Conservation (phyloP, 345 rosid species). For the Mallotus nudiflorus region DNA sequence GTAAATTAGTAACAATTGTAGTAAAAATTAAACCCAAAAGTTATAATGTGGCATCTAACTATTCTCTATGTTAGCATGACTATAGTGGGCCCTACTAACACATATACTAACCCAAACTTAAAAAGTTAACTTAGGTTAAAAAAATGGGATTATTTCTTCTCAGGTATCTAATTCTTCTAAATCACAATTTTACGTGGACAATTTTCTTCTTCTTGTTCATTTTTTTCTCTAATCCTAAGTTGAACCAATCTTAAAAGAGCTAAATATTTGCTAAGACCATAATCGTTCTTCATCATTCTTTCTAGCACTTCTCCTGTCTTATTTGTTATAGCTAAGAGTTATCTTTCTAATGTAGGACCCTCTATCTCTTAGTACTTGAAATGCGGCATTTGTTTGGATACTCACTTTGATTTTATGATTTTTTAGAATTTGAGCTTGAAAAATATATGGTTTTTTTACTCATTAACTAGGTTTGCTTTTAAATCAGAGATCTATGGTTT, state of each 20-base stretch:
- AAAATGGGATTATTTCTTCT: too few species aligned
- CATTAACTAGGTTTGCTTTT: conserved; percentile 14
- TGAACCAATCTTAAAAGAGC: conserved; percentile 69
- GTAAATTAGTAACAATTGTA: too few species aligned
- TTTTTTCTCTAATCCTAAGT: conserved; percentile 65
- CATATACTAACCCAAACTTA: too few species aligned
- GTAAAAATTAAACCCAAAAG: too few species aligned
- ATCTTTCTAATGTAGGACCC: conserved; percentile 89
- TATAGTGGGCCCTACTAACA: too few species aligned
- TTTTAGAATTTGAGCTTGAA: conserved; percentile 42
- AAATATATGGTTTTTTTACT: conserved; percentile 37
- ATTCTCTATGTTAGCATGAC: too few species aligned
- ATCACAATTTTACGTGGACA: too few species aligned
- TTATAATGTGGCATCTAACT: too few species aligned
- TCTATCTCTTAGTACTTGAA: conserved; percentile 94
- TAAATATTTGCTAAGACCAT: conserved; percentile 56
- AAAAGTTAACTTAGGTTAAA: too few species aligned
- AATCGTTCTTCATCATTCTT: conserved; percentile 69
- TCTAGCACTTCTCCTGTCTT: conserved; percentile 78
- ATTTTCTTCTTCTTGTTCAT: too few species aligned
- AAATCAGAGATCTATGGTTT: neutral
- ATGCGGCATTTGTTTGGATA: conserved; percentile 51
- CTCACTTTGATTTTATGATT: conserved; percentile 23
- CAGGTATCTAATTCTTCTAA: too few species aligned
- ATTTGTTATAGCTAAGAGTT: conserved; percentile 65